phyloP scores from a whole-genome alignment of 1,284 basidiomycete genomes.

The Leccinum solheimii region DNA sequence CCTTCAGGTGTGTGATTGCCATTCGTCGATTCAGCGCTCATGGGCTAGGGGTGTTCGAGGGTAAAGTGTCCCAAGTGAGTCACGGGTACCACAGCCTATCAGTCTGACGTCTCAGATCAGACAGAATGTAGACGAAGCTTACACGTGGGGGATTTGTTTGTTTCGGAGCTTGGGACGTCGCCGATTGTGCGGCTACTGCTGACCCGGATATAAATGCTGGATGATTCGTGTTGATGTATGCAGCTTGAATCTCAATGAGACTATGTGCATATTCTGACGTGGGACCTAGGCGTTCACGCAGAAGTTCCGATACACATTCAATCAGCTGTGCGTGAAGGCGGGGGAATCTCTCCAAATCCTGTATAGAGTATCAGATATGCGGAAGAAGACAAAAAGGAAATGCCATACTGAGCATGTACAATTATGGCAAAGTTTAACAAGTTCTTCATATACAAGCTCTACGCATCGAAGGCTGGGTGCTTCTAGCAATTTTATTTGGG shows the following conservation, averaged over 20 bases:
- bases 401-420: constrained; percentile 80
- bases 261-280: constrained; percentile 96
- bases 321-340: constrained; percentile 91
- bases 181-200: constrained; percentile 55
- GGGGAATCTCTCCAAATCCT: constrained; percentile 98
- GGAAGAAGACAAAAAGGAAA: constrained; percentile 13
- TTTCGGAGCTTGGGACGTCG: constrained; percentile 43
- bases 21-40: constrained; percentile 57
- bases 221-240: constrained; percentile 99
- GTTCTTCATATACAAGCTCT: constrained; percentile 97
- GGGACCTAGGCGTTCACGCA: constrained; percentile 93
- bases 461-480: constrained; percentile 94
- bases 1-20: constrained; percentile 52
- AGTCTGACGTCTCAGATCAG: constrained; percentile 8
- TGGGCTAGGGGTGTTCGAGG: constrained; percentile 42
- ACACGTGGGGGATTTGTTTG: constrained; percentile 51
- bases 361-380: constrained; percentile 13
- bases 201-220: constrained; percentile 83
- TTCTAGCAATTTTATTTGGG: constrained; percentile 97
- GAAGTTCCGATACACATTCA: constrained; percentile 95
- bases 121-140: constrained; percentile 31
- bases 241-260: constrained; percentile 95
- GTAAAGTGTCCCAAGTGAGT: constrained; percentile 5
- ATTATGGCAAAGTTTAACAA: constrained; percentile 99
- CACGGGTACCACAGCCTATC: constrained; percentile 7